These are phyloP conservation scores for Candida pseudoviswanathii DNA, from an alignment of 1,139 yeast genomes.

Conservation along the genomic window DNA sequence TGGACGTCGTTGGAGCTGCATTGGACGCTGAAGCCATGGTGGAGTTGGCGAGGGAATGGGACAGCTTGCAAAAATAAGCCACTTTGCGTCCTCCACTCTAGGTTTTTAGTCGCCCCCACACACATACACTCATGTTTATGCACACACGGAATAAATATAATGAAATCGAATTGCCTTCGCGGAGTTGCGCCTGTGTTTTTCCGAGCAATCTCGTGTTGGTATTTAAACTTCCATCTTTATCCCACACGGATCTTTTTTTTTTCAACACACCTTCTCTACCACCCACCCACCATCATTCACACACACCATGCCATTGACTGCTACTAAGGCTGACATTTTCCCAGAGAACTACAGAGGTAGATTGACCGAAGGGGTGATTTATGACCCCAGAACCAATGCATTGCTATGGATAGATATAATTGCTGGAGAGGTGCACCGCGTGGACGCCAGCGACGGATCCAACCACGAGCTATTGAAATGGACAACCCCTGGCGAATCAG, in stretches of 20 bases:
- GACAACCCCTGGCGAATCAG: conserved; percentile 36
- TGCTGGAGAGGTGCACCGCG: conserved; percentile 57
- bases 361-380: conserved; percentile 68
- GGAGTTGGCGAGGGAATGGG: conserved; percentile 66
- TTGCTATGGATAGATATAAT: conserved; percentile 73
- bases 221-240: background rate
- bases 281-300: background rate
- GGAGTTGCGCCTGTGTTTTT: background rate
- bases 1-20: conserved; percentile 85
- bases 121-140: background rate
- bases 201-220: background rate
- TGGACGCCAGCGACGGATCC: conserved; percentile 19
- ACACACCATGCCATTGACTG: conserved; percentile 11
- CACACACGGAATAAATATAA: background rate
- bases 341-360: conserved; percentile 51
- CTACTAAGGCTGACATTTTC: conserved; percentile 29
- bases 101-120: background rate
- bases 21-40: conserved; percentile 63
- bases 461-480: conserved; percentile 45
- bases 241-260: background rate
- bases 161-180: conserved; percentile 3
- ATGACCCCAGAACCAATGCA: conserved; percentile 56
- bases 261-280: background rate
- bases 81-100: background rate
- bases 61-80: conserved; percentile 14